Base-by-base conservation (phyloP, 768 basidiomycete species). In the Mycena alexandri region DNA sequence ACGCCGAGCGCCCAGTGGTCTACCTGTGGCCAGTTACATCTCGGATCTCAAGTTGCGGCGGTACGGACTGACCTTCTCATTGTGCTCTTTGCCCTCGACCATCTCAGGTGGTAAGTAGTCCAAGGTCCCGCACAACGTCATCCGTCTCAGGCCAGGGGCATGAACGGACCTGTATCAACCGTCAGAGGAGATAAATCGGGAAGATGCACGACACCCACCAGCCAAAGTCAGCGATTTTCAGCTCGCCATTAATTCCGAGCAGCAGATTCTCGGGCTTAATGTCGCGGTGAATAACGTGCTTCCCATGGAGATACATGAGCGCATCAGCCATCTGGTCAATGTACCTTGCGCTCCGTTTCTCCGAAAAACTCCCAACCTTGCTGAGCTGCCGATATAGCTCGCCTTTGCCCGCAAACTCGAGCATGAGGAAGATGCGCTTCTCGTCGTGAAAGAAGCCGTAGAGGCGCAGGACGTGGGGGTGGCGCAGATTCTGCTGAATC, bases 241-340 rank as follows among this genome's bases (percentile, higher is more conserved):
- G 83, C 77, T 99, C 97, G 44, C 97, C 97, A 72, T 96, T 95
- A 74, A 99, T 88, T 13, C 96, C 96, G 14, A 99, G 83, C 36
- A 99, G 85, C 54, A 99, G 80, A 78, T 99, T 99, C 81, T 99
- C 97, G 0, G 98, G 98, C 79, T 99, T 99, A 82, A 99, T 99
- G 74, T 99, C 98, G 36, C 98, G 89, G 78, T 99, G 98, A 56
- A 99, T 99, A 75, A 99, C 96, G 75, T 99, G 96, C 76, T 99
- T 99, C 58, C 85, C 82, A 76, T 99, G 98, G 19, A 99, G 85
- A 76, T 99, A 99, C 13, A 83, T 83, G 50, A 99, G 81, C 4
- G 97, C 98, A 78, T 99, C 97, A 12, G 96, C 93, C 97, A 99
- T 98, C 77, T 99, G 98, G 75, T 95, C 93, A 72, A 98, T 92